Base-by-base conservation (phyloP, 768 basidiomycete species). In the Amanita polypyramis region DNA sequence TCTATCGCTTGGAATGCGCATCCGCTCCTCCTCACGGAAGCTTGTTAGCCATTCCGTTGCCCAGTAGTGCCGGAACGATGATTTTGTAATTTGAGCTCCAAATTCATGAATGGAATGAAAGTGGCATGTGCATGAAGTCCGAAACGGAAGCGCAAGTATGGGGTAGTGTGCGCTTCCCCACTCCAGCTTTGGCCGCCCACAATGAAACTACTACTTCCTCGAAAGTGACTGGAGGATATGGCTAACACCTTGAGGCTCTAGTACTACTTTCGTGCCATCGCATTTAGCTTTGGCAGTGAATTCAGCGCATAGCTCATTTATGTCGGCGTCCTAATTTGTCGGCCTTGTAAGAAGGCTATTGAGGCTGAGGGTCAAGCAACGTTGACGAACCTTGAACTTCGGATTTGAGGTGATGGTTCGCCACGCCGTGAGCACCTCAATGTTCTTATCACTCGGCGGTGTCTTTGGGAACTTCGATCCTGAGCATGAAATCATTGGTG, bases 261-360 rank as follows among this genome's bases (percentile, higher is more conserved):
- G 63, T 15, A 90, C 88, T 33, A 89, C 83, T 66, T 85, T 87
- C 21, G 79, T 79, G 32, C 89, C 89, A 51, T 90, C 88, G 57
- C 89, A 92, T 38, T 78, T 73, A 40, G 89, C 89, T 67, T 92
- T 91, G 58, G 64, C 75, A 39, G 85, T 75, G 58, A 92, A 88
- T 62, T 90, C 84, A 5, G 77, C 56, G 59, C 89, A 92, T 19
- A 92, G 68, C 41, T 83, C 74, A 55, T 83, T 86, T 49, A 91
- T 79, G 57, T 91, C 89, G 33, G 77, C 69, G 56, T 86, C 83
- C 81, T 88, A 57, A 34, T 49, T 49, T 45, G 15, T 23, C 20
- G 36, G 45, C 48, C 25, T 42, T 29, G 38, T 40, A 30, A 23
- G 47, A 43, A 47, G 25, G 40, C 47, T 42, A 49, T 34, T 43